phyloP scores from a whole-genome alignment of 345 rosid species.

The Lepidium didymum region DNA sequence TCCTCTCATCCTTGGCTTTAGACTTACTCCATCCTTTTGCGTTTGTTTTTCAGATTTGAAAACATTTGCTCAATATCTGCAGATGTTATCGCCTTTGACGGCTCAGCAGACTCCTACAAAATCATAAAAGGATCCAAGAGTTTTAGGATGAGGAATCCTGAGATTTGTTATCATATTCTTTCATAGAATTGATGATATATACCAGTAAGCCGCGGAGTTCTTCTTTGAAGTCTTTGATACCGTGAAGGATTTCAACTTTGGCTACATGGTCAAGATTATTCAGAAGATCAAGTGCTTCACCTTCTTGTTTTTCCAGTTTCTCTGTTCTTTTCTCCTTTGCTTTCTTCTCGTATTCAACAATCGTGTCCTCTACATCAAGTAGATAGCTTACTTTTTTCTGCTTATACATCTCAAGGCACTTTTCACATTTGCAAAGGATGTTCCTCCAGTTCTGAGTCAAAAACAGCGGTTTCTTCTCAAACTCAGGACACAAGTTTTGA shows the following conservation, averaged over 20 bases:
- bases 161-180: not conserved
- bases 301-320: slow-evolving; percentile 78
- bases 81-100: slow-evolving; percentile 77
- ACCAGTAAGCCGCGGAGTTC: slow-evolving; percentile 75
- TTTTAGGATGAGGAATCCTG: not conserved
- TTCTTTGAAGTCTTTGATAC: slow-evolving; percentile 77
- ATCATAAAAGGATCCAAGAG: not conserved
- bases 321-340: slow-evolving; percentile 89
- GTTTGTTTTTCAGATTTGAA: slow-evolving; percentile 86
- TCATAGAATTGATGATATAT: not conserved
- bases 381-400: slow-evolving; percentile 55
- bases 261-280: slow-evolving; percentile 76
- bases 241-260: slow-evolving; percentile 85
- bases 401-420: slow-evolving; percentile 58
- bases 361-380: slow-evolving; percentile 76
- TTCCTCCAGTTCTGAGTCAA: slow-evolving; percentile 87
- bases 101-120: slow-evolving; percentile 63
- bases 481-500: slow-evolving; percentile 14
- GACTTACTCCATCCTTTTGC: slow-evolving; percentile 44
- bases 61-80: slow-evolving; percentile 80
- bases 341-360: slow-evolving; percentile 77
- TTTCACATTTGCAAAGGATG: slow-evolving; percentile 64
- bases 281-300: slow-evolving; percentile 53
- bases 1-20: not conserved
- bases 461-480: slow-evolving; percentile 59